Base-by-base conservation (phyloP, 495 filamentous ascomycete species). In the Penicillium roqueforti region DNA sequence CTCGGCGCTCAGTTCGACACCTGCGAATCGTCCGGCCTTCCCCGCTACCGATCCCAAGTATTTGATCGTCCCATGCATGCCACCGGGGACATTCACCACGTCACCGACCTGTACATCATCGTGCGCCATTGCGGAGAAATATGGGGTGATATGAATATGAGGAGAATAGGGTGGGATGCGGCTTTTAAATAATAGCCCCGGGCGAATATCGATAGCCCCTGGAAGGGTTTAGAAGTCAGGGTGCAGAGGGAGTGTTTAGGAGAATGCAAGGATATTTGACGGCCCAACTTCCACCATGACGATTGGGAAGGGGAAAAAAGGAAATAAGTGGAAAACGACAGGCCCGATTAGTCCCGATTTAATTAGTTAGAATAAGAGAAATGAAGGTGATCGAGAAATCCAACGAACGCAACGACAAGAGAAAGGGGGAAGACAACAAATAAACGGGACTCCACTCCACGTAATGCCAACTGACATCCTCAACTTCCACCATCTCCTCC, bases 51-150 rank as follows among this genome's bases (percentile, higher is more conserved):
- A 74, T 4, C 93, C 93, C 55, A 99, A 76, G 66, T 92, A 99
- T 68, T 87, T 91, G 51, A 99, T 82, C 22, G 83, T 87, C 22
- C 93, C 93, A 58, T 86, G 75, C 92, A 99, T 97, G 61, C 85
- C 91, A 9, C 93, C 95, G 6, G 93, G 93, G 47, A 97, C 92
- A 55, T 97, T 92, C 47, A 99, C 93, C 49, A 80, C 72, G 67
- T 97, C 95, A 40, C 95, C 95, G 34, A 97, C 80, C 60, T 86
- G 79, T 56, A 95, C 74, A 37, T 86, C 85, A 51, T 77, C 74
- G 48, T 66, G 68, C 65, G 58, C 72, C 73, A 72, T 73, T 37
- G 49, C 50, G 20, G 47, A 42, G n/a, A 9, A 10, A 52, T 19
- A 18, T 26, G 18, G 20, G 10, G 10, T 10, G 38, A 37, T 22